phyloP scores from a whole-genome alignment of 2,329 filamentous ascomycete species.

The Dendryphion nanum region DNA sequence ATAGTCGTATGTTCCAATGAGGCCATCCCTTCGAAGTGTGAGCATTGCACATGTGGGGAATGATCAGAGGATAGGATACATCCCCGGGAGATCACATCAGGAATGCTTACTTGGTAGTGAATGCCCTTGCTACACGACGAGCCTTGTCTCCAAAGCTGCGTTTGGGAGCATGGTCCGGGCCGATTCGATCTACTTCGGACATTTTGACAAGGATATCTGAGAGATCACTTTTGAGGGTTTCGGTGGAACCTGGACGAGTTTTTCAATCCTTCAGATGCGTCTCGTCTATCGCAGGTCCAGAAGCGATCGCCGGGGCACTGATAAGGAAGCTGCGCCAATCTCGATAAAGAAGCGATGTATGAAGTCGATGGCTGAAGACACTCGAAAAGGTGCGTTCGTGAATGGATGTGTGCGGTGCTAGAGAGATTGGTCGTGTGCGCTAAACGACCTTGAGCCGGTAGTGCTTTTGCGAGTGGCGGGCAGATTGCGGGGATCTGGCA shows the following conservation, averaged over 20 bases:
- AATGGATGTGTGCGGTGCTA: neutral
- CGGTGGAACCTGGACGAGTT: constrained; percentile 25
- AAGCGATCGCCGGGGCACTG: constrained; percentile 10
- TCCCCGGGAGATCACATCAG: no score
- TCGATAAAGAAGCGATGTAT: constrained; percentile 15
- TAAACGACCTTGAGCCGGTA: constrained; percentile 7
- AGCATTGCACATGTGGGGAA: neutral
- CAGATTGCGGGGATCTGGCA: constrained; percentile 21
- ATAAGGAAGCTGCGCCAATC: constrained; percentile 13
- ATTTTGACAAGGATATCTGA: constrained; percentile 20
- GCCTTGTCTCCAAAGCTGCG: constrained; percentile 42
- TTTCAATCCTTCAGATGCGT: constrained; percentile 16
- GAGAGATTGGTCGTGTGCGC: constrained; percentile 8
- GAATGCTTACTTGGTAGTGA: constrained; percentile 52
- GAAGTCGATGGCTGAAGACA: constrained; percentile 18
- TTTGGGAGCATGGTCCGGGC: constrained; percentile 41
- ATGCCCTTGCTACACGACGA: constrained; percentile 43
- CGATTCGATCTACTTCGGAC: constrained; percentile 47
- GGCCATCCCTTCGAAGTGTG: constrained; percentile 60
- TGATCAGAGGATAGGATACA: no score
- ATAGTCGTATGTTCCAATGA: constrained; percentile 88
- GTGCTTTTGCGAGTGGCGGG: constrained; percentile 16
- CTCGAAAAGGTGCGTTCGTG: neutral
- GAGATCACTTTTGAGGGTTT: constrained; percentile 26
- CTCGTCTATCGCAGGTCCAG: constrained; percentile 2